phyloP scores from a whole-genome alignment of 2,329 filamentous ascomycete species.

The Aureobasidium sp. region DNA sequence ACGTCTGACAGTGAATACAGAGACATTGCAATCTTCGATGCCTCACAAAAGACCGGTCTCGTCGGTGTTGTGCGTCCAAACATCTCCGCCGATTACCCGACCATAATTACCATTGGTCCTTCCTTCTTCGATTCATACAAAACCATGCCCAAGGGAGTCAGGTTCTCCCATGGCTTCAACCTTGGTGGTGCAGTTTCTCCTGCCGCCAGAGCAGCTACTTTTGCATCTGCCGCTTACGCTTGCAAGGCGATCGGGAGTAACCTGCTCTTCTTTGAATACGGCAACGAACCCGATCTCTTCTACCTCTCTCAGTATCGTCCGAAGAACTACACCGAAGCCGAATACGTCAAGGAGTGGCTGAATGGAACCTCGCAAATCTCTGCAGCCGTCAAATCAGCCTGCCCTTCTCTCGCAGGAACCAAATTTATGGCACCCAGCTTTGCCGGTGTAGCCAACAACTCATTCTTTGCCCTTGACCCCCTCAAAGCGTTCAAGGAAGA shows the following conservation, averaged over 20 bases:
- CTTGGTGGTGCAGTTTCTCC: constrained; percentile 57
- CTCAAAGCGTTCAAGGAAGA: constrained; percentile 60
- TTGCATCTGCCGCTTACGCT: constrained; percentile 61
- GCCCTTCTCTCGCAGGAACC: constrained; percentile 57
- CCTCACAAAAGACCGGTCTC: constrained; percentile 54
- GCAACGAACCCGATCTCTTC: constrained; percentile 71
- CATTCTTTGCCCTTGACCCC: constrained; percentile 46
- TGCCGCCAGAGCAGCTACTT: constrained; percentile 56
- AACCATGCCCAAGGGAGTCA: constrained; percentile 58
- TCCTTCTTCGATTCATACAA: constrained; percentile 70
- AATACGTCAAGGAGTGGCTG: constrained; percentile 66
- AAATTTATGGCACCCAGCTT: constrained; percentile 67
- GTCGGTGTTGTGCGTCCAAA: constrained; percentile 59
- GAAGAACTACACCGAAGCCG: constrained; percentile 57
- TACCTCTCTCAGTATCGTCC: constrained; percentile 61
- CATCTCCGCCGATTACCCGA: constrained; percentile 65
- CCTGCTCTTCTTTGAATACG: constrained; percentile 67
- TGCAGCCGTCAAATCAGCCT: constrained; percentile 49
- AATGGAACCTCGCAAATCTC: constrained; percentile 60
- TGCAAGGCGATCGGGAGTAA: constrained; percentile 62
- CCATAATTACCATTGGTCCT: constrained; percentile 65
- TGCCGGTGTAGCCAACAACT: constrained; percentile 52
- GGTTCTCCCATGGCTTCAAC: constrained; percentile 71
- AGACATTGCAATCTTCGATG: constrained; percentile 68
- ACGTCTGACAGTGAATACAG: constrained; percentile 24